A percentile compares a stretch with the other conserved stretches of the same genome.
phyloP scores from a whole-genome alignment of 345 rosid species.

The Brassica incana region DNA sequence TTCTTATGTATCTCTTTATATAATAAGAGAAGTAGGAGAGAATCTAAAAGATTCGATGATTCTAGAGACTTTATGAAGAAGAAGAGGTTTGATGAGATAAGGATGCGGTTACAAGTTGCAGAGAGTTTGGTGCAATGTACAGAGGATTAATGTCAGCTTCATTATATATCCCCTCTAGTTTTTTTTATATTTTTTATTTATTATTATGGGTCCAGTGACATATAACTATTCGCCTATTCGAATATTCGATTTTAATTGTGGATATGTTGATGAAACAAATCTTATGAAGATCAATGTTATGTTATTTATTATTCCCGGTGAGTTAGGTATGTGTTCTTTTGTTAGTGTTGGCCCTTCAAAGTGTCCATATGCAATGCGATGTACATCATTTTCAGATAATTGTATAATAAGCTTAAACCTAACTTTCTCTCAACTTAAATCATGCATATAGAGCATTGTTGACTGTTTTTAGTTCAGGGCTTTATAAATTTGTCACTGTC shows the following conservation, averaged over 20 bases:
- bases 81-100: conserved; percentile 32
- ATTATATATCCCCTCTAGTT: conserved; percentile 30
- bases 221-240: not conserved
- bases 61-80: conserved; percentile 14
- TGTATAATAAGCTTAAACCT: not conserved
- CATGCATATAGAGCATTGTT: conserved; percentile 13
- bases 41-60: not conserved
- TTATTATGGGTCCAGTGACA: not conserved
- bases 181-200: not conserved
- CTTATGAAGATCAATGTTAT: conserved; percentile 20
- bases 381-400: conserved; percentile 7
- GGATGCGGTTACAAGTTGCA: conserved; percentile 25
- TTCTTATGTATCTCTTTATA: not conserved
- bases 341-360: conserved; percentile 10
- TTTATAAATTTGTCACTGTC: conserved; percentile 16
- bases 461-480: conserved; percentile 11
- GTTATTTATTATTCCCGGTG: conserved; percentile 1
- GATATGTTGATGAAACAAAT: conserved; percentile 21
- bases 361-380: not conserved
- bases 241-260: conserved; percentile 22
- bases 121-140: conserved; percentile 27
- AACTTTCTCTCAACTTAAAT: conserved; percentile 13
- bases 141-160: conserved; percentile 21
- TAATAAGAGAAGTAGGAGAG: not conserved
- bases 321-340: conserved; percentile 29